Evolutionary conservation across 345 rosid genomes (phyloP), one percentile per base, ranked within the genome.

Genomic region (Dipteronia dyeriana): DNA sequence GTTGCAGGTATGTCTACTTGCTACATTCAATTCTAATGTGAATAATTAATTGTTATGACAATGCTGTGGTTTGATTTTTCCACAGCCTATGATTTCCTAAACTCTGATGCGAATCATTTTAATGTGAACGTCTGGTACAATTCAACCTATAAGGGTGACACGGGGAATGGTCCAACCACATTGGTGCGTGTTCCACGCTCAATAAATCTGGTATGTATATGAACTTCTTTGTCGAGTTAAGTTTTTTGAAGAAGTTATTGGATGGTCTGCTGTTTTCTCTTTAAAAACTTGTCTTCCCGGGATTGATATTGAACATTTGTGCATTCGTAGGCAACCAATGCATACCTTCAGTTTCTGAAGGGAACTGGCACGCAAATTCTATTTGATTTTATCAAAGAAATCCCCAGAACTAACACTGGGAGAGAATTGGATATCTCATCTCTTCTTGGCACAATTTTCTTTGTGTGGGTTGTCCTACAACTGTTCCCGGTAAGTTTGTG

Each of bases 111-210:
- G 12, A 88, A 34, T 57, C 89, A 75, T 73, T 92, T 88, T 76
- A 92, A 91, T 60, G 88, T 89, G 80, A 88, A 75, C 81, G 79
- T 93, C 70, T 90, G 97, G 99, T 95, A 90, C 85, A 95, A 95
- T 82, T 85, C 94, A 60, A 89, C 92, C n/a, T 84, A 78, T 76
- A 82, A 81, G 79, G 70, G 82, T 66, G 75, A 59, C 56, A 11
- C 76, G 39, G 49, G 75, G 23, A 26, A 31, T 54, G 8, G 10
- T 19, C 74, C 82, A 17, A 23, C 29, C 64, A 60, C 75, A 23
- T 79, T 92, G 86, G 13, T 91, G 74, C 90, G 97, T 73, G 89
- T 88, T 65, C 83, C 95, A 4, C 95, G 98, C 23, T 85, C 91
- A 1, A 80, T 97, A 62, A 94, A 97, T 85, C 86, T 97, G 97